Evolutionary conservation across 345 rosid genomes (phyloP), one percentile per base, ranked within the genome.

Genomic region (Citrus trifoliata): DNA sequence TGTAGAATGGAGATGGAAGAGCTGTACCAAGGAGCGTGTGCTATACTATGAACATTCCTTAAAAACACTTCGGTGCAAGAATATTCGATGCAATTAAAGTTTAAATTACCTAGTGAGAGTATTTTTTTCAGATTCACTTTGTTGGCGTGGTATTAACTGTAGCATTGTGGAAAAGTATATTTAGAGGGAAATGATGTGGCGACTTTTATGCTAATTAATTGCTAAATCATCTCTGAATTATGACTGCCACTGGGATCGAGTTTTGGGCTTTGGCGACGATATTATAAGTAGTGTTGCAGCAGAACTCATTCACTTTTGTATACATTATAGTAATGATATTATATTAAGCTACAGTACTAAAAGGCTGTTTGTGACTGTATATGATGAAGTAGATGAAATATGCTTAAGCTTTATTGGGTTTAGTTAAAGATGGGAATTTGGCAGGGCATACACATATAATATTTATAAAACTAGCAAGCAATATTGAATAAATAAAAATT

Each of bases 351-450:
- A 76, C 78, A 72, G 78, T 53, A 32, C 19, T 25, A 87, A 86
- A 87, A 87, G 88, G 86, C 85, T 83, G 88, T 79, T 79, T 85
- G 77, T 79, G 85, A 84, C 88, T 79, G 82, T 87, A 75, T 79
- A 65, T 73, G 58, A 18, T 5, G 85, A 82, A 81, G 69, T 58
- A n/a, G 32, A 55, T 51, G 77, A 85, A 76, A 67, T 53, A 53
- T 76, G 73, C 53, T 62, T 33, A 75, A 85, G 82, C 88, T 81
- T 87, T 87, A 85, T 87, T 73, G 89, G 86, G 83, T 63, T 71
- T 79, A 32, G 88, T 51, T 77, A 87, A 87, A 87, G 89, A 82
- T 67, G 56, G 76, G 82, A 84, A 74, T 59, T 84, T 79, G 67
- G 67, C 86, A 84, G 89, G 61, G 56, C 69, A 58, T 21, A 30